These are phyloP conservation scores for Passiflora organensis DNA, from an alignment of 345 rosid genomes.

Conservation along the genomic window DNA sequence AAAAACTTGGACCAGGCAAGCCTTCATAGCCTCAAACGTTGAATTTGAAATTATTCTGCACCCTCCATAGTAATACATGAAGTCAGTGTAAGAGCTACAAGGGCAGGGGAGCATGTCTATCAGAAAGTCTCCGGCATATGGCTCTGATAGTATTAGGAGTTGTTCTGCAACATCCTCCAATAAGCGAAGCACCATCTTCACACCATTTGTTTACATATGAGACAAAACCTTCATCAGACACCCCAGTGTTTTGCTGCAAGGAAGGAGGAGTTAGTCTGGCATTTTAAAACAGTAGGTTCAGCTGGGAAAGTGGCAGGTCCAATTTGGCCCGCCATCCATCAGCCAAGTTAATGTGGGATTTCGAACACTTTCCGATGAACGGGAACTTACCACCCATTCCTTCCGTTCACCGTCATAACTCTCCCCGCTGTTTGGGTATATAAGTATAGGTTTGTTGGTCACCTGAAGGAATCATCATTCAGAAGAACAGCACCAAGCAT, in stretches of 20 bases:
- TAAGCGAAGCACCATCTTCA: constrained; percentile 58
- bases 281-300: not conserved
- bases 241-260: constrained; percentile 68
- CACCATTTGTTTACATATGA: constrained; percentile 65
- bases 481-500: not conserved
- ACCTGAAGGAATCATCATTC: constrained; percentile 37
- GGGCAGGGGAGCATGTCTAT: constrained; percentile 23
- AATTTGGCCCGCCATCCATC: not conserved
- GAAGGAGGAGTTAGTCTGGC: not conserved
- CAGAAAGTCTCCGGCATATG: constrained; percentile 39
- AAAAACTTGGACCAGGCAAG: not conserved
- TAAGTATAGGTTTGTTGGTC: constrained; percentile 60
- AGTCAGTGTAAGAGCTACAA: constrained; percentile 1
- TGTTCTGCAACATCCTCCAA: constrained; percentile 53
- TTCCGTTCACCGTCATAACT: constrained; percentile 56
- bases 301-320: not conserved
- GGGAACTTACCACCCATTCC: constrained; percentile 72
- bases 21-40: constrained; percentile 2
- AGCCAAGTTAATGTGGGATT: not conserved
- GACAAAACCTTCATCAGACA: constrained; percentile 63
- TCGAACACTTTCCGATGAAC: not conserved
- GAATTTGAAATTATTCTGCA: not conserved
- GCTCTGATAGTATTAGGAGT: constrained; percentile 64
- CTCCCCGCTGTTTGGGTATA: constrained; percentile 81
- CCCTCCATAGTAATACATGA: not conserved